These are phyloP conservation scores for Aspergillus sp. DNA, from an alignment of 2,329 filamentous ascomycete genomes.

Conservation along the genomic window DNA sequence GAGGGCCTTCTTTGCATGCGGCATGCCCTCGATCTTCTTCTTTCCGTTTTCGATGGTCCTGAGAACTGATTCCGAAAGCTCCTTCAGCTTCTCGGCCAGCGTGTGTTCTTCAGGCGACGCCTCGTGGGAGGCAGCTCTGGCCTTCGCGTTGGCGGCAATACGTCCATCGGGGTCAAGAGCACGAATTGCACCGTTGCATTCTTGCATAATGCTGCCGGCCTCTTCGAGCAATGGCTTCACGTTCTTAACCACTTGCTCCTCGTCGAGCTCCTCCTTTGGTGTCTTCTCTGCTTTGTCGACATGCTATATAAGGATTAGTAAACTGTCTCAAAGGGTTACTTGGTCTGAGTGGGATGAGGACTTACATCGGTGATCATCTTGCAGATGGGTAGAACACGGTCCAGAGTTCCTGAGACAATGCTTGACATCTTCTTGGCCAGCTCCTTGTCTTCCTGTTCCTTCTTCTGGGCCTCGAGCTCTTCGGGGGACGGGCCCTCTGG, in stretches of 20 bases:
- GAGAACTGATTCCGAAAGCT: conserved; percentile 75
- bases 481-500: conserved; percentile 38
- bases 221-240: conserved; percentile 89
- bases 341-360: conserved; percentile 5
- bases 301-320: conserved; percentile 49
- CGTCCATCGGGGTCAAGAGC: conserved; percentile 85
- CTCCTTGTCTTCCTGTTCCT: conserved; percentile 68
- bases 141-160: conserved; percentile 82
- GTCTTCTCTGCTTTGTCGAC: conserved; percentile 79
- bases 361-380: conserved; percentile 79
- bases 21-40: conserved; percentile 87
- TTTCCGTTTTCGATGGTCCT: conserved; percentile 84
- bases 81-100: conserved; percentile 81
- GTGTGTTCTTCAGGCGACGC: conserved; percentile 80
- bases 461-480: conserved; percentile 56
- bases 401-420: conserved; percentile 75
- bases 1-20: conserved; percentile 90
- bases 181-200: conserved; percentile 83
- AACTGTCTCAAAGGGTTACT: conserved; percentile 10
- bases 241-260: conserved; percentile 81
- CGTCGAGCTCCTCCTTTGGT: conserved; percentile 83
- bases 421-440: conserved; percentile 73
- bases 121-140: conserved; percentile 71
- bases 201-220: conserved; percentile 75
- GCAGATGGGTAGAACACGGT: conserved; percentile 80